Percentiles rank a stretch among this genome's conserved stretches.
These are phyloP conservation scores for Neoscytalidium dimidiatum DNA, from an alignment of 2,329 filamentous ascomycete genomes.

Conservation along the genomic window DNA sequence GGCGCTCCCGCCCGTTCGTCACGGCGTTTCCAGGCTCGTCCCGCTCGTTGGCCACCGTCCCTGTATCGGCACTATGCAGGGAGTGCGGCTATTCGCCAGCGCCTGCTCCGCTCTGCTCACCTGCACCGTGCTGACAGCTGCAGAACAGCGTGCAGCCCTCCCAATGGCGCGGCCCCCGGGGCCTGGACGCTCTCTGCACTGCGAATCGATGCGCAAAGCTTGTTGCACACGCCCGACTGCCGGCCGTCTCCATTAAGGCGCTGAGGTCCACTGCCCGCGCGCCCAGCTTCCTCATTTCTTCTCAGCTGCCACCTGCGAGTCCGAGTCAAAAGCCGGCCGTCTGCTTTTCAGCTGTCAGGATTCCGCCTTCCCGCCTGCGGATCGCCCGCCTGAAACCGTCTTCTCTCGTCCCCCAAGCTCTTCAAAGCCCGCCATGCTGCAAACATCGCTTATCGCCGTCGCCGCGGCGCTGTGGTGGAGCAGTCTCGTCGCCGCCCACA, in stretches of 20 bases:
- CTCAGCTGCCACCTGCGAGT: neutral
- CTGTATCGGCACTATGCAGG: slow-evolving; percentile 15
- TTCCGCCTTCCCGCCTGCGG: neutral
- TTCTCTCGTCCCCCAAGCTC: neutral
- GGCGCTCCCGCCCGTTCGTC: slow-evolving; percentile 14
- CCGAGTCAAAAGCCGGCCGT: slow-evolving; percentile 14
- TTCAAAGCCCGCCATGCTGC: neutral
- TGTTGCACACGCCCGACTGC: slow-evolving; percentile 7
- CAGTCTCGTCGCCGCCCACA: slow-evolving; percentile 64
- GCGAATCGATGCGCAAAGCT: slow-evolving; percentile 20
- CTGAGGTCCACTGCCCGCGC: slow-evolving; percentile 3
- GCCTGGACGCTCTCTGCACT: slow-evolving; percentile 7
- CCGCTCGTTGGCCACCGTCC: slow-evolving; percentile 16
- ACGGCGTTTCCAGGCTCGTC: neutral
- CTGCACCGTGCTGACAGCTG: slow-evolving; percentile 20
- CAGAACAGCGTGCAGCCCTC: slow-evolving; percentile 10
- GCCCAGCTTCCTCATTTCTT: slow-evolving; percentile 17
- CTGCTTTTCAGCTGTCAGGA: neutral
- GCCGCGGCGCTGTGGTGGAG: slow-evolving; percentile 30
- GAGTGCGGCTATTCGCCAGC: slow-evolving; percentile 12
- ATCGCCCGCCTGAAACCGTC: slow-evolving; percentile 5
- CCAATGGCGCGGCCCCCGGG: slow-evolving; percentile 9
- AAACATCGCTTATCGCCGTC: neutral
- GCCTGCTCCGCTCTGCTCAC: slow-evolving; percentile 6
- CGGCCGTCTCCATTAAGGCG: slow-evolving; percentile 16